Evolutionary conservation across 2,329 filamentous ascomycete genomes (phyloP).

Genomic region (Fusarium nurragi): DNA sequence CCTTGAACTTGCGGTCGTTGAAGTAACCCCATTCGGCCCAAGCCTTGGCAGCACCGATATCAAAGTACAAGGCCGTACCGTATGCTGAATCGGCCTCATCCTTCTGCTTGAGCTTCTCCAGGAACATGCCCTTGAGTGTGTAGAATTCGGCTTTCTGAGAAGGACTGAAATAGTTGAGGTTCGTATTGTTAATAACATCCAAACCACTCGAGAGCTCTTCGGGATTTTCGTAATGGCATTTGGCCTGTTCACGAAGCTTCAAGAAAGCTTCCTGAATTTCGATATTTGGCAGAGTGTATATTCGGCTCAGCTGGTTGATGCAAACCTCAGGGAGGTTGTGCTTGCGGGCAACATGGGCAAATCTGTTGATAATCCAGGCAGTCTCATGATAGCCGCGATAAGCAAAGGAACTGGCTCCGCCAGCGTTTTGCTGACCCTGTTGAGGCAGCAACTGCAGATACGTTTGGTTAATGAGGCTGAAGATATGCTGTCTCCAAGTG

Average conservation of each 20-base stretch:
- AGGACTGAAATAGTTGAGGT: conserved; percentile 96
- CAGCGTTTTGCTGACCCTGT: conserved; percentile 77
- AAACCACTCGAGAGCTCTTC: conserved; percentile 91
- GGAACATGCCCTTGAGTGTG: conserved; percentile 98
- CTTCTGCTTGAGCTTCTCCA: conserved; percentile 91
- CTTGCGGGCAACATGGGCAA: conserved; percentile 96
- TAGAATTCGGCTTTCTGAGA: conserved; percentile 99
- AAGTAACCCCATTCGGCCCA: conserved; percentile 99
- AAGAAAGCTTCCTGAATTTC: conserved; percentile 99
- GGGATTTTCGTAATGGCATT: conserved; percentile 97
- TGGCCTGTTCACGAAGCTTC: conserved; percentile 97
- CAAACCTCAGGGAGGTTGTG: conserved; percentile 97
- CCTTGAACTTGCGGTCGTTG: conserved; percentile 96
- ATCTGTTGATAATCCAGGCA: conserved; percentile 99
- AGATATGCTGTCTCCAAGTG: conserved; percentile 99
- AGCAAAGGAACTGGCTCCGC: conserved; percentile 86
- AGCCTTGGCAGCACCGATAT: conserved; percentile 93
- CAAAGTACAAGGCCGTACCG: conserved; percentile 93
- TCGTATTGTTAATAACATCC: conserved; percentile 99
- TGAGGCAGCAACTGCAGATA: conserved; percentile 87
- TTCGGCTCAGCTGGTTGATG: conserved; percentile 94
- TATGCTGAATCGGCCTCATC: conserved; percentile 94
- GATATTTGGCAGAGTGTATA: conserved; percentile 98
- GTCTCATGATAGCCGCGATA: conserved; percentile 99
- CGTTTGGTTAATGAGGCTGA: conserved; percentile 93